These are phyloP conservation scores for Bryoglossum gracile DNA, from an alignment of 495 filamentous ascomycete genomes.

Conservation along the genomic window DNA sequence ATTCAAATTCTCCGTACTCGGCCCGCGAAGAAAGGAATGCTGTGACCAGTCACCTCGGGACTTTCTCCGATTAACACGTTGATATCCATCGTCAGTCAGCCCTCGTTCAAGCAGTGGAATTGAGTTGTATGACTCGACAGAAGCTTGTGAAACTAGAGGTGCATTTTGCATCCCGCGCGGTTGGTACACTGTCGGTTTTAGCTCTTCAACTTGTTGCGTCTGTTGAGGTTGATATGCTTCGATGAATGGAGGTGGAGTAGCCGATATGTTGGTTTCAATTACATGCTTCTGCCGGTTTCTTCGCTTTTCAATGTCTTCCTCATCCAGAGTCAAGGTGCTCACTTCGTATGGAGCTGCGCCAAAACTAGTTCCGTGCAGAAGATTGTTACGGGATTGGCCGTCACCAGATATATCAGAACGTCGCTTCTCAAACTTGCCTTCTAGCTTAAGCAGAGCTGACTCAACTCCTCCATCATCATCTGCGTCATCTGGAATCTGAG, in stretches of 20 bases:
- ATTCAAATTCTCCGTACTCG: conserved; percentile 16
- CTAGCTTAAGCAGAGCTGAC: conserved; percentile 83
- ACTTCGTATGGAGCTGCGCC: conserved; percentile 14
- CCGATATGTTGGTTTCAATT: conserved; percentile 21
- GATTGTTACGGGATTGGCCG: neutral
- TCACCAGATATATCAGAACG: conserved; percentile 17
- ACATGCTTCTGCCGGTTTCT: conserved; percentile 42
- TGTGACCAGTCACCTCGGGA: conserved; percentile 21
- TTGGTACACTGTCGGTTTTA: conserved; percentile 22
- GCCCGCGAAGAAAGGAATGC: conserved; percentile 21
- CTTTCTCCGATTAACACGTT: neutral
- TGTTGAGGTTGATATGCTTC: conserved; percentile 16
- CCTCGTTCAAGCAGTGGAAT: conserved; percentile 70
- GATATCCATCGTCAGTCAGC: conserved; percentile 47
- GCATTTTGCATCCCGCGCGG: conserved; percentile 11
- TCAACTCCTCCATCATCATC: conserved; percentile 88
- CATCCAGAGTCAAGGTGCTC: conserved; percentile 16
- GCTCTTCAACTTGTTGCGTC: conserved; percentile 3
- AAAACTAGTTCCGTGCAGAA: conserved; percentile 16
- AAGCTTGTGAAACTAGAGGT: conserved; percentile 3
- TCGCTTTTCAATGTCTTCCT: conserved; percentile 35
- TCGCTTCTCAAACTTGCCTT: conserved; percentile 66
- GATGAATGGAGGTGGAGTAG: neutral
- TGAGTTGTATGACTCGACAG: conserved; percentile 58
- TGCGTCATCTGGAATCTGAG: conserved; percentile 76